Evolutionary conservation across 1,284 basidiomycete genomes (phyloP), one percentile per base, ranked within the genome.

Genomic region (Austroboletus novae-zelandiae): DNA sequence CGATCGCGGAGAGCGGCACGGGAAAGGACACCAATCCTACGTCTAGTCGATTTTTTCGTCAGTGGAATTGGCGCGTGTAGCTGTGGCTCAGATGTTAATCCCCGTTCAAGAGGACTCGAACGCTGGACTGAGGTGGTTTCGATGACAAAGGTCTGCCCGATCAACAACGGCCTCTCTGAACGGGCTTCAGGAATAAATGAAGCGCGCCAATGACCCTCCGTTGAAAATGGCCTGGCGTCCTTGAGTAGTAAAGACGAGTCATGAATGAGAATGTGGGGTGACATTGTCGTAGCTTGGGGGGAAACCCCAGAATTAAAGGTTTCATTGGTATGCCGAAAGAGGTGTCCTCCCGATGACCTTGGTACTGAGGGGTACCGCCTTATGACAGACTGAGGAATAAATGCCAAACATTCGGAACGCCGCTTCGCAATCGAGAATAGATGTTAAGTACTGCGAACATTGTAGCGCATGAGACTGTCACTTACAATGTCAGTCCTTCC

Each of bases 301-400:
- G 34, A 43, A 13, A 43, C 34, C n/a, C 47, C 40, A 27, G 45
- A 35, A 40, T 9, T 20, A 15, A 48, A 32, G 20, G 47, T 9
- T 13, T n/a, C 46, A 25, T 6, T 9, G 8, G 25, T 1, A 27
- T 40, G 36, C n/a, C 35, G 47, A 46, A 42, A 36, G 30, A 39
- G 48, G 39, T 45, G 48, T 18, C 17, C 27, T 4, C 45, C 9
- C 1, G 52, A 48, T 36, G 31, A 25, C 30, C 29, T 45, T 9
- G 51, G 29, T 0, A 32, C 50, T 2, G 59, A 57, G 4, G 62
- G 61, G 44, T 62, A 46, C 27, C 63, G 63, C 39, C 57, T 51
- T 30, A 64, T 45, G 34, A 67, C 65, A 2, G 61, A 66, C 18
- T 60, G 65, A 15, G 61, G 61, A 43, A 63, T 43, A 40, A 67